Conservation (phyloP, 768 basidiomycete species). For the Chlorophyllum brunneum region DNA sequence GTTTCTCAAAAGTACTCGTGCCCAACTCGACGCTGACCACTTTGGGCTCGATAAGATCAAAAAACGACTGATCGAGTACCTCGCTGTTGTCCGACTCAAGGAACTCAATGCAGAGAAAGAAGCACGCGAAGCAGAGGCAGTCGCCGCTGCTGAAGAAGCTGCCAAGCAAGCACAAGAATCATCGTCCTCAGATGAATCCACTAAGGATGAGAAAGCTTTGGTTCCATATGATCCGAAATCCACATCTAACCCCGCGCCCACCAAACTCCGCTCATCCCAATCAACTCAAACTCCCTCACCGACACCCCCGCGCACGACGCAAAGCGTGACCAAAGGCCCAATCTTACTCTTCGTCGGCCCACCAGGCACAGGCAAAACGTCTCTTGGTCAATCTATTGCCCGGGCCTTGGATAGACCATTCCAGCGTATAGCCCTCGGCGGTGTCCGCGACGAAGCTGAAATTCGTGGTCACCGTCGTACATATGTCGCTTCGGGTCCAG, state of each 20-base stretch:
- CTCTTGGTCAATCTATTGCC: constrained; percentile 85
- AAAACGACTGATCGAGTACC: constrained; percentile 85
- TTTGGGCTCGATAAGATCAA: constrained; percentile 93
- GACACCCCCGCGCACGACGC: background rate
- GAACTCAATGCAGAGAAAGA: constrained; percentile 41
- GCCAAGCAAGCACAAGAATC: constrained; percentile 19
- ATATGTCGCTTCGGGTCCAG: constrained; percentile 88
- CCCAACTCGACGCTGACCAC: constrained; percentile 85
- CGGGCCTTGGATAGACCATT: constrained; percentile 81
- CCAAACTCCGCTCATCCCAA: background rate
- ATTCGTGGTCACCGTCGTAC: constrained; percentile 60
- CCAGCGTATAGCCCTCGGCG: constrained; percentile 89
- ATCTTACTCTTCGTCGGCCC: constrained; percentile 71
- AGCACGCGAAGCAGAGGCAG: constrained; percentile 20
- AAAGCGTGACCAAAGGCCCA: constrained; percentile 9
- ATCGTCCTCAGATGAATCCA: constrained; percentile 13
- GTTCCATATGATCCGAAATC: constrained; percentile 24
- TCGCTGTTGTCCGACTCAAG: constrained; percentile 75
- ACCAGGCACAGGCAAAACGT: constrained; percentile 90
- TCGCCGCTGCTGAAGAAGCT: constrained; percentile 17
- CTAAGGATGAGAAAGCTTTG: constrained; percentile 22
- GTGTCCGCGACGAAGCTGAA: constrained; percentile 87
- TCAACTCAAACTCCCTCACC: constrained; percentile 45
- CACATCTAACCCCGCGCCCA: background rate
- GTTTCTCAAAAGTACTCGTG: constrained; percentile 68